A percentile compares a stretch with the other conserved stretches of the same genome.
These are phyloP conservation scores for Chlamydomonas sphaeroides DNA, from an alignment of 139 green algal genomes.

Conservation along the genomic window DNA sequence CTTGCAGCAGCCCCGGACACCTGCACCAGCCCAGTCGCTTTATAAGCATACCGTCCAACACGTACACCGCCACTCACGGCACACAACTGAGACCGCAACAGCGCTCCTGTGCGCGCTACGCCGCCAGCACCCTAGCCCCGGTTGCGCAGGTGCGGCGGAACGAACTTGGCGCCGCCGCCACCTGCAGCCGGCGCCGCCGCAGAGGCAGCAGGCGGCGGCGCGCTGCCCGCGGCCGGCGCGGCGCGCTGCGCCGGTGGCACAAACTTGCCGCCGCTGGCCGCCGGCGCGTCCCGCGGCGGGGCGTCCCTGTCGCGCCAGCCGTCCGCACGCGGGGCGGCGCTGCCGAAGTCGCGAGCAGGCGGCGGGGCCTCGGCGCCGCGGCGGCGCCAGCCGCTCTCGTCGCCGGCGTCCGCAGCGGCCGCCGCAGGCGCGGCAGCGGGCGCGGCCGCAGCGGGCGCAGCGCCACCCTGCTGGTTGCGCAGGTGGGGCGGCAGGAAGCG, in stretches of 20 bases:
- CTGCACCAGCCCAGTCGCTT: too few species aligned
- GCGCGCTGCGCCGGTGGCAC: slow-evolving; percentile 38
- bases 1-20: too few species aligned
- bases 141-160: not conserved
- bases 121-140: too few species aligned
- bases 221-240: not conserved
- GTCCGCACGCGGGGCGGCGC: not conserved
- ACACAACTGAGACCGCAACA: not conserved
- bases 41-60: too few species aligned
- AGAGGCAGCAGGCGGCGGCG: slow-evolving; percentile 12
- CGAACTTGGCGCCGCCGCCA: too few species aligned
- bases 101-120: too few species aligned
- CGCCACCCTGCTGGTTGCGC: slow-evolving; percentile 4
- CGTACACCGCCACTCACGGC: too few species aligned
- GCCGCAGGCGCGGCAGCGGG: not conserved
- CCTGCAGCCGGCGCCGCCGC: not conserved
- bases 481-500: slow-evolving; percentile 31
- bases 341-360: slow-evolving; percentile 3
- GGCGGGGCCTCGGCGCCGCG: slow-evolving; percentile 21
- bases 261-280: slow-evolving; percentile 41
- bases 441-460: not conserved
- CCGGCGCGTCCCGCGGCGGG: slow-evolving; percentile 1
- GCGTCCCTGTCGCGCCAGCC: slow-evolving; percentile 11
- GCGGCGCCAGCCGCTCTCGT: slow-evolving; percentile 36
- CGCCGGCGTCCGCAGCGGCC: not conserved